Base-by-base conservation (phyloP, 2,329 filamentous ascomycete species). In the Diaporthe citrichinensis region DNA sequence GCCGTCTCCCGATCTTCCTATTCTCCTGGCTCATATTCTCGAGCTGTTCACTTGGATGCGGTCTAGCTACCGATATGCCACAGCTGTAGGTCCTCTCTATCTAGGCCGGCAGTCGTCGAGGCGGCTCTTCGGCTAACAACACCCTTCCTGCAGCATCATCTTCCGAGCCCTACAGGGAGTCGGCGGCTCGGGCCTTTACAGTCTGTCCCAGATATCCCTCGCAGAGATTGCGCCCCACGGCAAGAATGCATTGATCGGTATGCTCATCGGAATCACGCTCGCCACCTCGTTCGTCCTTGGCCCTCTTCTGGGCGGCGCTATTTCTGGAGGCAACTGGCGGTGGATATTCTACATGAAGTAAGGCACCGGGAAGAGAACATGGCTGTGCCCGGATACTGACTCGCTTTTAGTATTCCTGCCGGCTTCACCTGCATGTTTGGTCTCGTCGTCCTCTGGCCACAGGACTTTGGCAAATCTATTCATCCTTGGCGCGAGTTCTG, bases 291-390 rank as follows among this genome's bases (percentile, higher is more conserved):
- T 91, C 77, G 86, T 92, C 4, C 83, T 92, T 1, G 91, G 91
- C 0, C 90, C 91, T 1, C 81, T 92, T 3, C 81, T 92, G 4
- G 91, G 90, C 6, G 91, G 90, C 2, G 83, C 87, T 4, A 88
- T 92, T 31, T 87, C 89, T 1, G 88, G n/a, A 82, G 85, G 86
- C 25, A 86, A 84, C 58, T 92, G 91, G 91, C 85, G 88, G 69
- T 91, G 90, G 85, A 85, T 92, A 53, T 92, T 92, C 80, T 89
- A 89, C 81, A 88, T 92, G 80, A 92, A 92, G 90, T 91, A 82
- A 61, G 87, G 78, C 12, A 15, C 20, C 31, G 9, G 25, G 3
- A 12, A 28, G 8, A 36, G 41, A 58, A 36, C 49, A 36, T 3
- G 1, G 15, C 5, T 41, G 4, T 17, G 7, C 17, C 8, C 14